Percentiles rank a stretch among this genome's conserved stretches.
Evolutionary conservation across 164 flowering plant genomes (phyloP).

Genomic region (Macadamia integrifolia): DNA sequence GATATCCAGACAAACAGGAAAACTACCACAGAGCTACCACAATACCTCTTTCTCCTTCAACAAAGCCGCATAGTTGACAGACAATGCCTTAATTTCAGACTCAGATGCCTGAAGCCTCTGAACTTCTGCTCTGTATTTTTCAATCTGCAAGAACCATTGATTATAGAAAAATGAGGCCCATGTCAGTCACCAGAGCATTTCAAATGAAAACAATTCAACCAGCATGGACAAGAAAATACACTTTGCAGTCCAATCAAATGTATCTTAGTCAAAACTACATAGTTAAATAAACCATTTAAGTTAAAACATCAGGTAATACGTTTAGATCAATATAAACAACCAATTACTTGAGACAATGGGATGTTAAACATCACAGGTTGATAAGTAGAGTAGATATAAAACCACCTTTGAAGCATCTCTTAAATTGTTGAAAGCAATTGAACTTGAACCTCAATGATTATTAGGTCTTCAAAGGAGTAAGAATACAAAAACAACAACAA

Average conservation of each 20-base stretch:
- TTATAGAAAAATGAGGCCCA: not conserved
- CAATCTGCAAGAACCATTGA: constrained; percentile 43
- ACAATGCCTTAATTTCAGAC: constrained; percentile 82
- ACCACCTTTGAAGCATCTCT: too few relatives aligned
- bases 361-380: not conserved
- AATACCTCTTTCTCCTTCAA: constrained; percentile 90
- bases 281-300: not conserved
- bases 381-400: too few relatives aligned
- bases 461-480: too few relatives aligned
- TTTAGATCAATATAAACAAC: not conserved
- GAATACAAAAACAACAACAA: too few relatives aligned
- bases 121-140: constrained; percentile 69
- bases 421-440: too few relatives aligned
- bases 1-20: not conserved
- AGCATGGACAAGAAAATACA: not conserved
- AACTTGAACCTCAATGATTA: too few relatives aligned
- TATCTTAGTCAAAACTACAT: not conserved
- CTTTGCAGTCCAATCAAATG: not conserved
- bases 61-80: constrained; percentile 90
- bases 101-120: constrained; percentile 86
- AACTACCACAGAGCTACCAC: not conserved
- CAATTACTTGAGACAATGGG: not conserved
- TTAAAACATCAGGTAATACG: not conserved
- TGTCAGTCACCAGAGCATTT: not conserved
- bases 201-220: constrained; percentile 3